Base-by-base conservation (phyloP, 139 green algal species). In the Picochlorum costavermella region DNA sequence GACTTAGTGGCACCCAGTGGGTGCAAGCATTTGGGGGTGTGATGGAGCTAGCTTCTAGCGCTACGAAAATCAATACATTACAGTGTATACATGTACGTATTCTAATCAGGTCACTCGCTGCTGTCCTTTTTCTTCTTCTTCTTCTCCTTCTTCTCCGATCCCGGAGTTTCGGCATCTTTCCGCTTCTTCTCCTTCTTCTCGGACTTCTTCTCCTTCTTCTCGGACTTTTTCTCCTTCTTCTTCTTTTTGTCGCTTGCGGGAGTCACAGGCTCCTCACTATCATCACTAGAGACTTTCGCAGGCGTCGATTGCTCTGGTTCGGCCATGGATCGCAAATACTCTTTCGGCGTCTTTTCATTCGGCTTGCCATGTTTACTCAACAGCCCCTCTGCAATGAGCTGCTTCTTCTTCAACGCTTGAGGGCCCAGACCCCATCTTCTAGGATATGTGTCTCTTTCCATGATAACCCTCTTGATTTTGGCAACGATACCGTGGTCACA, bases 401-500 rank as follows among this genome's bases (percentile, higher is more conserved):
- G 89, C 84, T 98, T 99, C 81, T 99, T 99, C 69, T 90, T 78
- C 60, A 86, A 73, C 8, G 94, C 90, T 56, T 89, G 92, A 13
- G 93, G 93, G 10, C 94, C 93, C 64, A 98, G 82, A 17, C 91
- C 91, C 90, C 90, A 96, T 63, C 86, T 74, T 16, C 92, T 75
- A 8, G 94, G 94, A 82, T 99, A 99, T n/a, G 94, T 98, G 77
- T 98, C 94, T 4, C 94, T 74, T 79, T 99, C 94, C 90, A 99
- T 98, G 61, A 99, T 93, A 1, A 98, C 92, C 10, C 92, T 80
- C 83, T 97, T 97, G 51, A 97, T 86, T 74, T 96, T 96, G 29
- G 93, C 92, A 20, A 97, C 94, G 56, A 85, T 88, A 28, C 94
- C 92, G 67, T 98, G 92, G 67, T 97, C 86, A 67, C 90, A 84